Conservation (phyloP, 202 grass and related monocot species). For the Schoenoplectus triqueter region DNA sequence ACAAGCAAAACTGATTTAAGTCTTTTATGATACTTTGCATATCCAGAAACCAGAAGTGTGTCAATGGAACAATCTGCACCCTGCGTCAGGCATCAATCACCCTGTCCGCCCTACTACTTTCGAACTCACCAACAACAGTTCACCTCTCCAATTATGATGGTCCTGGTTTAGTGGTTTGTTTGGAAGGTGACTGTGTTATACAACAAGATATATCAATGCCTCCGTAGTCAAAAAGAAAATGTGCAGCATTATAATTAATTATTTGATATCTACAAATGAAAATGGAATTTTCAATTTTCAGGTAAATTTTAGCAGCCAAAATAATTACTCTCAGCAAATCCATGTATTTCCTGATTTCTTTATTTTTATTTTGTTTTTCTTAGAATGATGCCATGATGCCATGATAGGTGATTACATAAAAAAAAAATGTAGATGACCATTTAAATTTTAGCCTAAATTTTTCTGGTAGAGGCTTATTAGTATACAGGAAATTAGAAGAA, state of each 20-base stretch:
- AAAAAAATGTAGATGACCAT: neutral
- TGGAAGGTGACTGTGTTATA: neutral
- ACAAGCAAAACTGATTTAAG: neutral
- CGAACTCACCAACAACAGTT: no score
- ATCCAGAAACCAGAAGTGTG: neutral
- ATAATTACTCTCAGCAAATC: no score
- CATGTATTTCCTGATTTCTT: neutral
- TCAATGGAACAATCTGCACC: neutral
- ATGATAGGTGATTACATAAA: neutral
- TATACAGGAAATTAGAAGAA: neutral
- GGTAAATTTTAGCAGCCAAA: neutral
- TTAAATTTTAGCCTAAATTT: neutral
- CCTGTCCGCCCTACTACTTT: no score
- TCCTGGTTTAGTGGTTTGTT: neutral
- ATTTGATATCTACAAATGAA: neutral
- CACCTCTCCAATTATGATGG: neutral
- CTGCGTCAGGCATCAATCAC: no score
- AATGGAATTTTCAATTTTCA: neutral
- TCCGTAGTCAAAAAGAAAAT: neutral
- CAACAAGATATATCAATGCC: neutral
- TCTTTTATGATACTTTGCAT: neutral
- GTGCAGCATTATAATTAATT: neutral
- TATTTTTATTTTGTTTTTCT: neutral
- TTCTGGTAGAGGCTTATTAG: neutral
- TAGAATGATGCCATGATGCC: neutral